Evolutionary conservation across 1,139 yeast genomes (phyloP).

Genomic region (Geotrichum carabidarum): DNA sequence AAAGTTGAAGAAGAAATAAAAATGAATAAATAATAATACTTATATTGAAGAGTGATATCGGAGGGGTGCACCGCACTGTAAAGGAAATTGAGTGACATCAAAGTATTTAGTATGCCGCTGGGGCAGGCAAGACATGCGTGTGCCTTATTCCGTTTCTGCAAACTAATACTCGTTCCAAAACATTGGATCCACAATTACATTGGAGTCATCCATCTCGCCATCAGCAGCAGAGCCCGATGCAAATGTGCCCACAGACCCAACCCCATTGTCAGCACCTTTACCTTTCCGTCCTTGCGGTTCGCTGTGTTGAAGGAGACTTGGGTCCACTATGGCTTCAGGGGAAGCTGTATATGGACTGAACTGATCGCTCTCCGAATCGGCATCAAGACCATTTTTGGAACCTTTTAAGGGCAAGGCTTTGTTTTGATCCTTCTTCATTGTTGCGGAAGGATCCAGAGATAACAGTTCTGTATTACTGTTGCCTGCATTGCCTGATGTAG

Average conservation of each 20-base stretch:
- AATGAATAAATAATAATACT: no score
- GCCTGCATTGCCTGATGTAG: not conserved
- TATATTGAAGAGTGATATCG: no score
- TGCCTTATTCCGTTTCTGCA: not conserved
- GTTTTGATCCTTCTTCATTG: not conserved
- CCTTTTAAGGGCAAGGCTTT: not conserved
- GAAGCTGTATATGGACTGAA: conserved; percentile 23
- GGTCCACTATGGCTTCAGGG: not conserved
- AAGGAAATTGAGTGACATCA: no score
- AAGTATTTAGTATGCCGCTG: no score
- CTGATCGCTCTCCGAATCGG: conserved; percentile 26
- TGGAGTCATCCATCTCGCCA: not conserved
- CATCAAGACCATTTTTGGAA: conserved; percentile 1
- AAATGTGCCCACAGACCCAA: no score
- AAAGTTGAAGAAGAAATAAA: no score
- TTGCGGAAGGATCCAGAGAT: not conserved
- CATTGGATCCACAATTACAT: not conserved
- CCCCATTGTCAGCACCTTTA: not conserved
- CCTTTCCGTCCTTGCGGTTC: not conserved
- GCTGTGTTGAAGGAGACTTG: not conserved
- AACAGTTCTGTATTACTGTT: conserved; percentile 1
- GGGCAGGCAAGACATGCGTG: not conserved
- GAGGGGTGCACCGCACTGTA: no score
- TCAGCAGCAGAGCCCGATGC: not conserved
- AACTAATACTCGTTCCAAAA: not conserved